Evolutionary conservation across 139 green algal genomes (phyloP).

Genomic region (Eudorina sp.): DNA sequence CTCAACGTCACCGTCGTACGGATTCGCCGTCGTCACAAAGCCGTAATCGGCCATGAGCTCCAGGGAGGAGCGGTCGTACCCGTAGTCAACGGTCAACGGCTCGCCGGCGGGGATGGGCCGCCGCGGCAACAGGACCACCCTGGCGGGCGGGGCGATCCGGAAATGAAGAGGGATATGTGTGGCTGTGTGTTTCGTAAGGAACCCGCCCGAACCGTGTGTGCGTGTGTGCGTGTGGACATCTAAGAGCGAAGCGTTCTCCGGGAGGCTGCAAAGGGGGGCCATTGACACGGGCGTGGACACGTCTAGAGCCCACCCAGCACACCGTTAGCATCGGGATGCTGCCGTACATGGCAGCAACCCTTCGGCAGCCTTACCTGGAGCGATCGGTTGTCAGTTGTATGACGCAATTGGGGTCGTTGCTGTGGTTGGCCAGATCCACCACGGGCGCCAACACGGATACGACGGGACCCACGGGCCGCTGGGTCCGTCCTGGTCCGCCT

Average conservation of each 20-base stretch:
- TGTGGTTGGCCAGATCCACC: conserved; percentile 38
- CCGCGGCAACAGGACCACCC: conserved; percentile 33
- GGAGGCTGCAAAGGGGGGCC: no score
- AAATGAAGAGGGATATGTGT: no score
- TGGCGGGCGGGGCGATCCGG: no score
- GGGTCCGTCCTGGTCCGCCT: not conserved
- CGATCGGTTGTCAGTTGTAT: conserved; percentile 21
- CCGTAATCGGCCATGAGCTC: conserved; percentile 48
- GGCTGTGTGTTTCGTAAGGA: no score
- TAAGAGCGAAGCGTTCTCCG: no score
- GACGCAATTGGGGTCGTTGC: conserved; percentile 23
- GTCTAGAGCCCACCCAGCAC: no score
- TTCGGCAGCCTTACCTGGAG: conserved; percentile 17
- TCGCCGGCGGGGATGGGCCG: conserved; percentile 6
- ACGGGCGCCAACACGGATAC: conserved; percentile 19
- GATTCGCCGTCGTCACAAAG: conserved; percentile 21
- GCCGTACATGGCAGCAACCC: not conserved
- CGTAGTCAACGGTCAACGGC: conserved; percentile 50
- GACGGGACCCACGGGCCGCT: not conserved
- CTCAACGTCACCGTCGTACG: not conserved
- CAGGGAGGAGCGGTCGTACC: conserved; percentile 22
- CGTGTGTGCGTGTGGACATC: no score
- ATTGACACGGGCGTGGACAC: no score
- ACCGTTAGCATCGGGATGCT: not conserved
- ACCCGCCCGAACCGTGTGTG: no score